A percentile compares a stretch with the other conserved stretches of the same genome.
Conservation (phyloP, 2,329 filamentous ascomycete species). For the Shiraia sp. region DNA sequence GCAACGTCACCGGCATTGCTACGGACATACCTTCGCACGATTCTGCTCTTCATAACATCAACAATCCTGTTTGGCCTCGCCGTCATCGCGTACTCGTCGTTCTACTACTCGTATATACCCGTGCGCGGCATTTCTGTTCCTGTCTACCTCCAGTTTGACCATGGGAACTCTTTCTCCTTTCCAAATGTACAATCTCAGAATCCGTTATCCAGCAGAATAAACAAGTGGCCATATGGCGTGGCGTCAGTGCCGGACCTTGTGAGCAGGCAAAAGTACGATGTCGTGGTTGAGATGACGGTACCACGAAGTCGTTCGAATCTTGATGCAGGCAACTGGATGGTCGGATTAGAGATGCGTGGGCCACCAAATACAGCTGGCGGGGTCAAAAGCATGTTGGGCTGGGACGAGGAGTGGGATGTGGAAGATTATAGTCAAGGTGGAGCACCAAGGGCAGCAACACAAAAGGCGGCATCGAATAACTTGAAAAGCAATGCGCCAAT, state of each 20-base stretch:
- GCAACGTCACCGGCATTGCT: slow-evolving; percentile 65
- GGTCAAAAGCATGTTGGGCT: slow-evolving; percentile 28
- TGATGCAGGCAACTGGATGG: slow-evolving; percentile 89
- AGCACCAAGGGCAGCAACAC: slow-evolving; percentile 8
- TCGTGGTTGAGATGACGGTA: slow-evolving; percentile 73
- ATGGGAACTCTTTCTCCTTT: slow-evolving; percentile 8
- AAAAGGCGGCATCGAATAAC: slow-evolving; percentile 5
- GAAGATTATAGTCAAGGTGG: slow-evolving; percentile 26
- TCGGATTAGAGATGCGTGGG: slow-evolving; percentile 71
- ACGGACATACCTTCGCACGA: slow-evolving; percentile 65
- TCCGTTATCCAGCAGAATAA: slow-evolving; percentile 4
- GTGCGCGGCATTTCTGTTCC: slow-evolving; percentile 64
- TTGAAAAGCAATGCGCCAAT: background rate
- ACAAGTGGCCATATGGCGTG: slow-evolving; percentile 55
- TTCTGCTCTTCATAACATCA: slow-evolving; percentile 58
- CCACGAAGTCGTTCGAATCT: slow-evolving; percentile 79
- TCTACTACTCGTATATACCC: slow-evolving; percentile 72
- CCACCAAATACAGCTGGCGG: slow-evolving; percentile 12
- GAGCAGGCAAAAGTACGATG: slow-evolving; percentile 81
- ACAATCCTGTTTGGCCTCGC: slow-evolving; percentile 62
- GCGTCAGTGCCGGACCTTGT: slow-evolving; percentile 47
- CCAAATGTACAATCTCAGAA: slow-evolving; percentile 8
- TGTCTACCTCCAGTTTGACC: slow-evolving; percentile 69
- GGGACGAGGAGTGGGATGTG: slow-evolving; percentile 38
- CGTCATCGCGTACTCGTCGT: slow-evolving; percentile 64